Base-by-base conservation (phyloP, 441 rosid genomes). In the Viola pubescens region DNA sequence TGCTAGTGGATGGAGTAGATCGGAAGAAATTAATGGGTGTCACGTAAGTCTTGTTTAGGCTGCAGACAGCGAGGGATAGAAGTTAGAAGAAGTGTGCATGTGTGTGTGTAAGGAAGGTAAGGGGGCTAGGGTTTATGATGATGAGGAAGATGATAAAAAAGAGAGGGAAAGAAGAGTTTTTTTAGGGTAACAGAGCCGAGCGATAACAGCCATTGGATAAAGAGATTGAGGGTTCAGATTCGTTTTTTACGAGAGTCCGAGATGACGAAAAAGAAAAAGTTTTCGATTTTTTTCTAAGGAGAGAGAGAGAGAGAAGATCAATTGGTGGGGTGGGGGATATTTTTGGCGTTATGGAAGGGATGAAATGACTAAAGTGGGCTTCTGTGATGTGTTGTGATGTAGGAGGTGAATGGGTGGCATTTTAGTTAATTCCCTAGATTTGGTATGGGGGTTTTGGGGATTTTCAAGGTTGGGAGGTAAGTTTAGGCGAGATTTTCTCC, bases 81-180 rank as follows among this genome's bases (percentile, higher is more conserved):
- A n/a, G n/a, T n/a, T n/a, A n/a, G n/a, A n/a, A 47, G 50, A 42
- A n/a, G 8, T 9, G 45, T 9, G 38, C 8, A 10, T 39, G 37
- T 47, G 16, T 37, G 56, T 13, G 34, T 10, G 26, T 48, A 19
- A 5, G 38, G n/a, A n/a, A n/a, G 13, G 55, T 34, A 61, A 63
- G 64, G 69, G 73, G 70, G 75, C 94, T 84, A 86, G 98, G 96
- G 98, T 85, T 87, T 89, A 86, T 74, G 89, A 79, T 64, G 52
- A 19, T 19, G 26, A 19, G 26, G 26, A 19, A 19, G 26, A 19
- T 19, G 26, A 19, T 19, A 19, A 19, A 19, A 19, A 19, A 19
- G 61, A 65, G 43, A 43, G 40, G 37, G 37, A 34, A 3, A 0
- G 51, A 59, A 37, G 45, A 48, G 19, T 46, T 37, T 9, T 48